Evolutionary conservation across 345 rosid genomes (phyloP).

Genomic region (Eucalyptus melliodora): DNA sequence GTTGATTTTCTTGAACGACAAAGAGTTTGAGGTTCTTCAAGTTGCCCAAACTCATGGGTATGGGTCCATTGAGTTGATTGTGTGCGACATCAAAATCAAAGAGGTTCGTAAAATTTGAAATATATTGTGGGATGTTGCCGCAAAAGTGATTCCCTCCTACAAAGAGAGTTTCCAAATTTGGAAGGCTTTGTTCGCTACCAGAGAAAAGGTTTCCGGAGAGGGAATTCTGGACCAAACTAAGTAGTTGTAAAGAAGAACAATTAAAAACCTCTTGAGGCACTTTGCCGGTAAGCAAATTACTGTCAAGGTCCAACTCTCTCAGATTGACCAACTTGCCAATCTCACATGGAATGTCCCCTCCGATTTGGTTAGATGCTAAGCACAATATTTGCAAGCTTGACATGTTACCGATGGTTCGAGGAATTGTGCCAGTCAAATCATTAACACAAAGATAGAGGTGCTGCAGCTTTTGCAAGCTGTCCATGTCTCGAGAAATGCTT

Average conservation of each 20-base stretch:
- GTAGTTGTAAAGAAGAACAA: not conserved
- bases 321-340: not conserved
- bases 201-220: not conserved
- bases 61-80: not conserved
- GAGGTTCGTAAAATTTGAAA: not conserved
- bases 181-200: not conserved
- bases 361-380: not conserved
- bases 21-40: not conserved
- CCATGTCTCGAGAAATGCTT: no score
- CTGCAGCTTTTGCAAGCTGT: no score
- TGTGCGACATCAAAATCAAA: fast-evolving
- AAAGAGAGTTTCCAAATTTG: not conserved
- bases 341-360: not conserved
- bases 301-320: not conserved
- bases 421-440: not conserved
- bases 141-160: not conserved
- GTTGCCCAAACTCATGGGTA: not conserved
- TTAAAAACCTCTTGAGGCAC: not conserved
- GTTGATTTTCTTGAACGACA: no score
- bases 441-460: not conserved
- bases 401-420: not conserved
- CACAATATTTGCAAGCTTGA: not conserved
- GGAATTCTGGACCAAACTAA: fast-evolving
- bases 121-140: not conserved
- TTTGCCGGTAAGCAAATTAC: not conserved